These are phyloP conservation scores for Populus trichocarpa DNA, from an alignment of 441 rosid genomes.

Conservation along the genomic window DNA sequence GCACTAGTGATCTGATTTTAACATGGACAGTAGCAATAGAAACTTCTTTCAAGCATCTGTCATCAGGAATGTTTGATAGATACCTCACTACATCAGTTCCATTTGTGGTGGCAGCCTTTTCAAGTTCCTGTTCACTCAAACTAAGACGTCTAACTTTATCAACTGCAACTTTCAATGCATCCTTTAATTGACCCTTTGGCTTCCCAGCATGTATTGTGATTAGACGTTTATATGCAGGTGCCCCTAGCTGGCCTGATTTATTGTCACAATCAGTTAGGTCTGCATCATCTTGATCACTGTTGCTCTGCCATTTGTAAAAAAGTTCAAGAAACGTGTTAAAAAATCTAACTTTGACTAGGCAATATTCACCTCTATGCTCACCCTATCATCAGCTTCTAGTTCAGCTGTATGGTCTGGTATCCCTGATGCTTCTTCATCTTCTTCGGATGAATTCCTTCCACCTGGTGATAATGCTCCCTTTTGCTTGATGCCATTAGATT, in stretches of 20 bases:
- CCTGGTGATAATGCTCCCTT: constrained; percentile 29
- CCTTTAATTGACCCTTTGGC: constrained; percentile 72
- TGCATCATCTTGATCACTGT: constrained; percentile 47
- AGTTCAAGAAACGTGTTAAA: constrained; percentile 1
- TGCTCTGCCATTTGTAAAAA: constrained; percentile 27
- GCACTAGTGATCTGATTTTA: background rate
- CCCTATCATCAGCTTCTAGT: constrained; percentile 49
- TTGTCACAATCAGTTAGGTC: constrained; percentile 35
- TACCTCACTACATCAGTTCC: constrained; percentile 75
- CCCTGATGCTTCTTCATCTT: constrained; percentile 62
- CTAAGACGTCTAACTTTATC: constrained; percentile 82
- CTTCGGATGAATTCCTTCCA: constrained; percentile 49
- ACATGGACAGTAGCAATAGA: background rate
- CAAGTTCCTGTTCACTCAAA: constrained; percentile 82
- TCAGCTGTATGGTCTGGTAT: constrained; percentile 37
- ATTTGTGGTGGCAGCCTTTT: constrained; percentile 54
- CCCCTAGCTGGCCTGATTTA: constrained; percentile 31
- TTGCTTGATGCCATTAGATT: constrained; percentile 36
- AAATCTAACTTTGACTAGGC: background rate
- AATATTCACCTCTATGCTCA: constrained; percentile 18
- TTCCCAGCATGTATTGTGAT: constrained; percentile 92
- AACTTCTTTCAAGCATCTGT: background rate
- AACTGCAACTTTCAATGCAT: constrained; percentile 43
- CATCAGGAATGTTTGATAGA: background rate
- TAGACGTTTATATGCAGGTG: constrained; percentile 56